Evolutionary conservation across 2,329 filamentous ascomycete species (phyloP).

Genomic region (Fusarium sp.): DNA sequence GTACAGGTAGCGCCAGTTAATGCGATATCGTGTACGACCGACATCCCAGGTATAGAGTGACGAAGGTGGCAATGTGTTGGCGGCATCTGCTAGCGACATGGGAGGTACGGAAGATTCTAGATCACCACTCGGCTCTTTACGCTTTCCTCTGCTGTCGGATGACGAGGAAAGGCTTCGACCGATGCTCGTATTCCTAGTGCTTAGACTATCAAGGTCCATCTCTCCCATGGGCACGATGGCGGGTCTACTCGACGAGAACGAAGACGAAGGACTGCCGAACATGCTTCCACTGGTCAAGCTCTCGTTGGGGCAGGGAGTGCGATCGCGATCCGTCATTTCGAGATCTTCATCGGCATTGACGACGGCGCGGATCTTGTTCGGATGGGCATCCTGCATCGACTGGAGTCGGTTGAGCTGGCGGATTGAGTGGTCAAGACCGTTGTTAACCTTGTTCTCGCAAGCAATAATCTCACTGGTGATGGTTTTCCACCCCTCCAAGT

Average conservation of each 20-base stretch:
- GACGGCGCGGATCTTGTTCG: conserved; percentile 64
- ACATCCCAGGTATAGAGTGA: conserved; percentile 62
- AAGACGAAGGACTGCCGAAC: conserved; percentile 49
- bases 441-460: conserved; percentile 70
- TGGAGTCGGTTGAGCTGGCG: conserved; percentile 55
- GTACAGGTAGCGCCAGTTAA: conserved; percentile 96
- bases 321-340: conserved; percentile 57
- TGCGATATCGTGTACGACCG: conserved; percentile 61
- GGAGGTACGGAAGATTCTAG: conserved; percentile 47
- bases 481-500: conserved; percentile 85
- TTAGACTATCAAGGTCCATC: conserved; percentile 44
- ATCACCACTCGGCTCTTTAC: conserved; percentile 49
- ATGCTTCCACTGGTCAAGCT: conserved; percentile 43
- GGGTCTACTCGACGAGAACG: conserved; percentile 45
- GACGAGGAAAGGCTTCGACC: conserved; percentile 45
- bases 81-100: conserved; percentile 43
- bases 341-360: conserved; percentile 59
- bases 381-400: conserved; percentile 58
- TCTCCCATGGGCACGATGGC: conserved; percentile 43
- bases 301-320: conserved; percentile 40
- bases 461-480: conserved; percentile 70
- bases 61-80: conserved; percentile 52
- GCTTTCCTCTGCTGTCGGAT: conserved; percentile 48
- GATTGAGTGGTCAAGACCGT: conserved; percentile 51
- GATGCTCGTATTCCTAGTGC: conserved; percentile 43